These are phyloP conservation scores for Lasiodiplodia sp. DNA, from an alignment of 2,329 filamentous ascomycete species.

Conservation along the genomic window DNA sequence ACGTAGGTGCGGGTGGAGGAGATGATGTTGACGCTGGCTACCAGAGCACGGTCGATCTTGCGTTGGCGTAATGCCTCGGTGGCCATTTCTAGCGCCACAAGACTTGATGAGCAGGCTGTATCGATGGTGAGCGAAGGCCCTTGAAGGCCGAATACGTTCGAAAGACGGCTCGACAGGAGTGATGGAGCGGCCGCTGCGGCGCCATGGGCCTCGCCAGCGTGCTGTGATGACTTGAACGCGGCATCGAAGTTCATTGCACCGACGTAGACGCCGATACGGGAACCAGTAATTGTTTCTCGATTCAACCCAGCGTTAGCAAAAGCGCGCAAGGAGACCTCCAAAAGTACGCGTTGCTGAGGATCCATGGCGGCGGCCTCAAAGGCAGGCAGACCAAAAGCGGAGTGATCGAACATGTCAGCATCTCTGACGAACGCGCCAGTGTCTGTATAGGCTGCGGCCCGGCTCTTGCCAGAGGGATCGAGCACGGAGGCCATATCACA, in stretches of 20 bases:
- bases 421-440: slow-evolving; percentile 32
- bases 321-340: slow-evolving; percentile 33
- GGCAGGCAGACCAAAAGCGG: slow-evolving; percentile 33
- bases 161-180: slow-evolving; percentile 42
- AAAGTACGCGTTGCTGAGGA: slow-evolving; percentile 33
- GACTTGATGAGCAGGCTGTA: slow-evolving; percentile 42
- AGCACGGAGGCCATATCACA: background rate
- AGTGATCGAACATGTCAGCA: slow-evolving; percentile 31
- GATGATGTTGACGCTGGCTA: slow-evolving; percentile 32
- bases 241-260: slow-evolving; percentile 36
- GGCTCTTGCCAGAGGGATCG: background rate
- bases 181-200: slow-evolving; percentile 28
- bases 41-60: slow-evolving; percentile 24
- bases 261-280: slow-evolving; percentile 37
- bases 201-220: background rate
- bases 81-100: slow-evolving; percentile 38
- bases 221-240: background rate
- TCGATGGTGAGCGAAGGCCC: slow-evolving; percentile 43
- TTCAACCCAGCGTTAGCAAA: slow-evolving; percentile 33
- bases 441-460: background rate
- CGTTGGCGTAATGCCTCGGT: background rate
- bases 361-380: slow-evolving; percentile 32
- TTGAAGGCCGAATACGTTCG: slow-evolving; percentile 40
- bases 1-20: slow-evolving; percentile 15
- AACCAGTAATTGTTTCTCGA: slow-evolving; percentile 22